These are phyloP conservation scores for Ceratocystis harringtonii DNA, from an alignment of 2,329 filamentous ascomycete genomes.

Conservation along the genomic window DNA sequence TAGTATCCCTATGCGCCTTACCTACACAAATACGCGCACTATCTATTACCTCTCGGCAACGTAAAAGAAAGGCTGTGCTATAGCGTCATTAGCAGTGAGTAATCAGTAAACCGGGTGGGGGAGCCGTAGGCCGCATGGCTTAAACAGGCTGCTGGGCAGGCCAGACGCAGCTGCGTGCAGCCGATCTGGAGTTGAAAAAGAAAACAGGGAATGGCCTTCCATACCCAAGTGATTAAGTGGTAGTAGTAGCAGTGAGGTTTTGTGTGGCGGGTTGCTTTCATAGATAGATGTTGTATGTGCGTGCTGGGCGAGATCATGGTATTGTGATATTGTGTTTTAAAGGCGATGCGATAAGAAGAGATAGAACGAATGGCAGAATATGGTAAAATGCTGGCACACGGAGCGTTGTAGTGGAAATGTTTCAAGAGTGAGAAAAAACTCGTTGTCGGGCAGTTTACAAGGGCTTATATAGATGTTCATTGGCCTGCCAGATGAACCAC, in stretches of 20 bases:
- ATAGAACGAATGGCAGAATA: background rate
- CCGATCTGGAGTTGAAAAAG: background rate
- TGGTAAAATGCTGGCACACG: background rate
- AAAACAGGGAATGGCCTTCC: background rate
- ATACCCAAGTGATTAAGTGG: background rate
- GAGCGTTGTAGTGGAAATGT: background rate
- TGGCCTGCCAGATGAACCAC: slow-evolving; percentile 5
- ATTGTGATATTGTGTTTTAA: background rate
- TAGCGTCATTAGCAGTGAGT: background rate
- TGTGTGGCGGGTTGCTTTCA: background rate
- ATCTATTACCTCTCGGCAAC: background rate
- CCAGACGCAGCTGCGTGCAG: background rate
- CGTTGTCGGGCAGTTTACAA: background rate
- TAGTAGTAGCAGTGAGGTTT: background rate
- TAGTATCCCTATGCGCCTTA: background rate
- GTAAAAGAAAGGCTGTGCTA: background rate
- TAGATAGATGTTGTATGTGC: background rate
- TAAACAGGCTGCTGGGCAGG: background rate
- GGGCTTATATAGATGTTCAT: slow-evolving; percentile 4
- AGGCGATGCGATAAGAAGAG: background rate
- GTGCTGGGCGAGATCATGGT: background rate
- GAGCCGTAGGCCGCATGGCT: background rate
- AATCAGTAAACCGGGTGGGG: background rate
- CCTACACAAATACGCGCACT: background rate
- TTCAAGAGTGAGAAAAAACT: background rate